Percentiles rank a stretch among this genome's conserved stretches.
Conservation (phyloP, 1,139 yeast genomes). For the Pichia sp. region DNA sequence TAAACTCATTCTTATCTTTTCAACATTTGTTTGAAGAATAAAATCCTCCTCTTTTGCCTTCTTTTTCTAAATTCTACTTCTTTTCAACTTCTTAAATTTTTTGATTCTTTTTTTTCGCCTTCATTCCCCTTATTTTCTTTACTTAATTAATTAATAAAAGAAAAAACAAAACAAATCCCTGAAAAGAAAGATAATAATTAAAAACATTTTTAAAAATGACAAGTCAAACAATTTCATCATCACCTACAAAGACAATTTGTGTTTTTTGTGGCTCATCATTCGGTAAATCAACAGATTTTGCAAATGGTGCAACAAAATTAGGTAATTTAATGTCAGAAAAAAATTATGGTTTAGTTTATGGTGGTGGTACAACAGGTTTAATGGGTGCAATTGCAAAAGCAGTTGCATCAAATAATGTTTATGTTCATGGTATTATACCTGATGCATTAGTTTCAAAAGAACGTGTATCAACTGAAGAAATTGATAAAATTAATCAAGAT, state of each 20-base stretch:
- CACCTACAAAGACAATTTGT: constrained; percentile 49
- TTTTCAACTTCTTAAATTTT: neutral
- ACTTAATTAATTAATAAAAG: neutral
- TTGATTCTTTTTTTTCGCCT: neutral
- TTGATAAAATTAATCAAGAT: constrained; percentile 40
- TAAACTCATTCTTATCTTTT: too few species aligned
- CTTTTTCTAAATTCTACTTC: too few species aligned
- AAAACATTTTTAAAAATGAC: neutral
- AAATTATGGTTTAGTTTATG: constrained; percentile 77
- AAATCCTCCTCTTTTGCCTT: too few species aligned
- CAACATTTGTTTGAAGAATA: too few species aligned
- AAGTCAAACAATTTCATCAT: neutral
- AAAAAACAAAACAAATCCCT: too few species aligned
- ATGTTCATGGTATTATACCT: constrained; percentile 84
- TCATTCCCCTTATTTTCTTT: neutral
- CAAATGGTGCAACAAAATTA: constrained; percentile 49
- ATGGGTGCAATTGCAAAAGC: constrained; percentile 85
- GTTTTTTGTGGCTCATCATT: constrained; percentile 84
- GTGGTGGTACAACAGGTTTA: constrained; percentile 84
- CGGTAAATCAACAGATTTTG: constrained; percentile 50
- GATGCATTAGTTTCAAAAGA: constrained; percentile 73
- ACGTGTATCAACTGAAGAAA: constrained; percentile 44
- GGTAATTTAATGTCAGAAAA: constrained; percentile 54
- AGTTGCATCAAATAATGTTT: constrained; percentile 58
- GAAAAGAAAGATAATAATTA: neutral